Conservation (phyloP, 257 asterid genomes). For the Solanum gandarillasii region DNA sequence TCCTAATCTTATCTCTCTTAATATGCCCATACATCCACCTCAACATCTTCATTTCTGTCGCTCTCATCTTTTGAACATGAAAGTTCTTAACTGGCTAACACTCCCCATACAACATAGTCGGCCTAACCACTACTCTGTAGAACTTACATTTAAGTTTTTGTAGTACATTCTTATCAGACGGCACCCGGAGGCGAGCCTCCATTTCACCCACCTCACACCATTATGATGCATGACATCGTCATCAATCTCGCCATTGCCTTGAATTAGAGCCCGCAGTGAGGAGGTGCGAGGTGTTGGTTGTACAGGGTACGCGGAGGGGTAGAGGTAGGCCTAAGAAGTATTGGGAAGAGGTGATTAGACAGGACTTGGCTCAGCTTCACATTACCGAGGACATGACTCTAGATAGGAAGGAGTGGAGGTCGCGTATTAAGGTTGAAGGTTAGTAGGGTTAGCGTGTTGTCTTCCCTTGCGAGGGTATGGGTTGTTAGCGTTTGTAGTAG, state of each 20-base stretch:
- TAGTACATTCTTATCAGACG: neutral
- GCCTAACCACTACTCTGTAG: neutral
- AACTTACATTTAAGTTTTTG: neutral
- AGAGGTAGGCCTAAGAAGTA: no score
- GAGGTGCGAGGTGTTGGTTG: no score
- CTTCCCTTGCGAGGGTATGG: no score
- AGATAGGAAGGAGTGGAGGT: no score
- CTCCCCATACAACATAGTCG: neutral
- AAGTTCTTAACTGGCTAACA: neutral
- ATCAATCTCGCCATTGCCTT: neutral
- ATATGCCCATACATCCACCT: neutral
- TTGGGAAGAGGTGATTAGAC: no score
- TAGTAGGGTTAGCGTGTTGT: no score
- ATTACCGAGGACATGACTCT: no score
- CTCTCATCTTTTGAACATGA: neutral
- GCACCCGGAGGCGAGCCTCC: neutral
- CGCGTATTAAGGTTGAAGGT: no score
- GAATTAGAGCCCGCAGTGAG: neutral
- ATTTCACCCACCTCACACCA: neutral
- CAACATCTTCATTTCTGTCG: neutral
- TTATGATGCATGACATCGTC: neutral
- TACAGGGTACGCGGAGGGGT: no score
- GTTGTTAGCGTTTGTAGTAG: no score
- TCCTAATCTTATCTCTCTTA: neutral
- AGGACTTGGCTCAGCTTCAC: no score